Base-by-base conservation (phyloP, 2,329 filamentous ascomycete genomes). In the Proliferodiscus dingleyae region DNA sequence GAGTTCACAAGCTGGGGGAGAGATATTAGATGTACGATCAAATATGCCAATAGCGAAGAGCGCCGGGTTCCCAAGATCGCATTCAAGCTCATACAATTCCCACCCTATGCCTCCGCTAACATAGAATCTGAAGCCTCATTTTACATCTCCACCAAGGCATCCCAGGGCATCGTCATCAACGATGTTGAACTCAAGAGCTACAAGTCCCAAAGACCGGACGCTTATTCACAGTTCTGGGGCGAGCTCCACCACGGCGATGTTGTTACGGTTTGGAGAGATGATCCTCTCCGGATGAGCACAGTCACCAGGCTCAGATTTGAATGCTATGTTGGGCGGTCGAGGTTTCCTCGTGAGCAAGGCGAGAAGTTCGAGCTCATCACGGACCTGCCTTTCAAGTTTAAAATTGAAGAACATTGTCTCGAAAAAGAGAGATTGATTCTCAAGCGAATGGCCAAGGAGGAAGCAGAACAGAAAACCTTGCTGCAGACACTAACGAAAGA, bases 1-100 rank as follows among this genome's bases (percentile, higher is more conserved):
- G 79, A 81, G 3, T 67, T 87, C 54, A 80, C 83, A 0, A 85
- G 83, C 0, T 97, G 89, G 81, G 91, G 91, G 23, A 81, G 91
- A 21, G 78, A 78, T 0, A 70, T 67, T 1, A 71, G 75, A 16
- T 90, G 89, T 57, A 91, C 85, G 0, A 67, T 82, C 23, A 71
- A 82, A 2, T 87, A 89, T 58, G 66, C 75, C 1, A 71, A 82
- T 38, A 68, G 65, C 23, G 68, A 70, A 19, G 88, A 96, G 54
- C 75, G 72, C 2, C 83, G 82, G 13, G 80, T 97, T 28, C 88
- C 90, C 1, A 91, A 91, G 61, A 83, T 83, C 52, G 89, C 87
- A 1, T 80, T 95, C 56, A 84, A 87, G 58, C 71, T 96, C 29
- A 72, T 88, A 26, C 78, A 93, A 23, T 89, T 85, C 75, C 81